Conservation (phyloP, 306 rosid species). For the Castanea sativa region DNA sequence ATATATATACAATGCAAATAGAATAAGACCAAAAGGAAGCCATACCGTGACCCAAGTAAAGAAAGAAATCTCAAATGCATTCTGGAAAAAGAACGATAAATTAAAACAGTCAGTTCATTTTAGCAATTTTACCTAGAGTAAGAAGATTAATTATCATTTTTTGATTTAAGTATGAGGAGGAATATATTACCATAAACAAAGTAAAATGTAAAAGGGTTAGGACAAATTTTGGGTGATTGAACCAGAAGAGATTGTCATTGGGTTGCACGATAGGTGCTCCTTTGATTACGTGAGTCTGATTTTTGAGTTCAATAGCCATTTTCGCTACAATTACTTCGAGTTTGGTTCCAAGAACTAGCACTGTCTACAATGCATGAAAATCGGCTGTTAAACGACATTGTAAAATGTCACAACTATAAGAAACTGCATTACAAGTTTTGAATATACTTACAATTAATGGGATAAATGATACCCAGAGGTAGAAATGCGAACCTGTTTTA, state of each 20-base stretch:
- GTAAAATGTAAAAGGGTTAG: slow-evolving; percentile 49
- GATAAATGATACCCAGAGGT: slow-evolving; percentile 57
- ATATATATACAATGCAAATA: background rate
- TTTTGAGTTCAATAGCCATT: slow-evolving; percentile 43
- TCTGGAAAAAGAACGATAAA: slow-evolving; percentile 30
- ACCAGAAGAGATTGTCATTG: slow-evolving; percentile 58
- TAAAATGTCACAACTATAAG: background rate
- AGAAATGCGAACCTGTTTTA: slow-evolving; percentile 53
- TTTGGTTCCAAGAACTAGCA: slow-evolving; percentile 52
- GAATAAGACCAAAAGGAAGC: background rate
- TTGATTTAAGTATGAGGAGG: background rate
- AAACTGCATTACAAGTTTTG: background rate
- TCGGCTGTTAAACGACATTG: no score
- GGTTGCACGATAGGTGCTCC: slow-evolving; percentile 61
- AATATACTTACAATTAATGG: slow-evolving; percentile 44
- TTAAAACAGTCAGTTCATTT: background rate
- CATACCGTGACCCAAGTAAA: slow-evolving; percentile 63
- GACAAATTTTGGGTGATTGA: slow-evolving; percentile 43
- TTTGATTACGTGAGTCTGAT: slow-evolving; percentile 30
- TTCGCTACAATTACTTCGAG: slow-evolving; percentile 50
- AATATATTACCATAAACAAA: slow-evolving; percentile 41
- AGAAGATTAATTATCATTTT: background rate
- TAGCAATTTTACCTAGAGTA: background rate
- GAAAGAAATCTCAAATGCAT: slow-evolving; percentile 59
- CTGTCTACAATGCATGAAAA: slow-evolving; percentile 25